Base-by-base conservation (phyloP, 306 rosid genomes). In the Cicer yamashitae region DNA sequence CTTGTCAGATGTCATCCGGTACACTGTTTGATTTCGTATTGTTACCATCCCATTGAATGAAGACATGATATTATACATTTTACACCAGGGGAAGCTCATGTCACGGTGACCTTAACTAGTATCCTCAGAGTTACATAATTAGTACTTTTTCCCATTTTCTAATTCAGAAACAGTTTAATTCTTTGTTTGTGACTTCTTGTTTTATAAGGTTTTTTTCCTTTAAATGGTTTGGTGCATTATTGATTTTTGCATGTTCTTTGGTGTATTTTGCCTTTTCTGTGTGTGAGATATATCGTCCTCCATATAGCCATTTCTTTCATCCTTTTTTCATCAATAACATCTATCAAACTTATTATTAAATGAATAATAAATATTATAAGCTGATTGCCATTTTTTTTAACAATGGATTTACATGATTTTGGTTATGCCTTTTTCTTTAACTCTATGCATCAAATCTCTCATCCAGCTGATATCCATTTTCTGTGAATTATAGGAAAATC, bases 401-500 rank as follows among this genome's bases (percentile, higher is more conserved):
- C 52, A 20, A 40, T 39, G 50, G 15, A 56, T 75, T 63, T 41
- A 25, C 60, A 14, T 44, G 39, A 43, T 74, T 50, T 73, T 75
- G 47, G 51, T 45, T 12, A 22, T 81, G 67, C 58, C 14, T 17
- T 73, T 67, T 62, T 67, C 6, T 74, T 53, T 69, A 57, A 47
- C 13, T 41, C 20, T 44, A 74, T 38, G 34, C 50, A 62, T 71
- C 6, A 66, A 47, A 15, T 67, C 52, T 50, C 13, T 4, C 11
- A 51, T 80, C n/a, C 66, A 6, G 66, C 41, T 73, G 66, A 77
- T 46, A 6, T 44, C 45, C n/a, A 17, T 17, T 70, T 69, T 10
- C 2, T 59, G 63, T 70, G 59, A 70, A 47, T 74, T 82, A 30
- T 70, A 80, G 84, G 87, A 66, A 30, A 44, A 39, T 56, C 78